Percentiles rank a stretch among this genome's conserved stretches.
These are phyloP conservation scores for Sphagnum magellanicum DNA, from an alignment of 228 moss, liverwort and hornwort species.

Conservation along the genomic window DNA sequence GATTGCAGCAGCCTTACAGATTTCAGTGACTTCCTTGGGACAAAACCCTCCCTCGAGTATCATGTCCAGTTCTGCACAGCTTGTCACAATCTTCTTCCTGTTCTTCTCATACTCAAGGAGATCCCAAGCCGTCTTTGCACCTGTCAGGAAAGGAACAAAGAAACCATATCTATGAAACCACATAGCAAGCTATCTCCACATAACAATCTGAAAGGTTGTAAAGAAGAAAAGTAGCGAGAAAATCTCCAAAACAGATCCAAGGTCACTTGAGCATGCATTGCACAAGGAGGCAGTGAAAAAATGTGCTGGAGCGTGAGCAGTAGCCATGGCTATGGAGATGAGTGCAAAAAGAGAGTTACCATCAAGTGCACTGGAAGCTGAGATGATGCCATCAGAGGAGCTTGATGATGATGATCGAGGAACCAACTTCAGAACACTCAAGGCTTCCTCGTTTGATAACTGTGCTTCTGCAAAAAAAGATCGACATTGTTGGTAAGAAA, in stretches of 20 bases:
- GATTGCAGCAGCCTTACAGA: slow-evolving; percentile 42
- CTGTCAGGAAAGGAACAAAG: slow-evolving; percentile 13
- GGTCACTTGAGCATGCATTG: background rate
- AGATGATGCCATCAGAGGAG: background rate
- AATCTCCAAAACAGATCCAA: background rate
- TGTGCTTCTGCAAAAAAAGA: slow-evolving; percentile 35
- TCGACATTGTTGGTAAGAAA: background rate
- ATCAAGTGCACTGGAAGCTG: slow-evolving; percentile 14
- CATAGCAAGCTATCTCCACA: background rate
- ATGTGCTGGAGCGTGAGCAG: background rate
- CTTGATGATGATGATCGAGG: slow-evolving; percentile 16
- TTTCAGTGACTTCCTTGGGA: slow-evolving; percentile 80
- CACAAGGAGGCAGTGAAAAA: background rate
- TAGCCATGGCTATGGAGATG: background rate
- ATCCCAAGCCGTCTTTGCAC: slow-evolving; percentile 70
- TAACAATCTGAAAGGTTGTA: background rate
- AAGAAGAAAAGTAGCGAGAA: background rate
- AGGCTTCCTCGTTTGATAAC: slow-evolving; percentile 61
- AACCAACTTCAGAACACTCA: slow-evolving; percentile 53
- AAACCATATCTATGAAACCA: background rate
- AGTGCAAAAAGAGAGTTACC: slow-evolving; percentile 11
- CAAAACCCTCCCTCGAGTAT: slow-evolving; percentile 78
- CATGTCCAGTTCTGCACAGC: slow-evolving; percentile 69
- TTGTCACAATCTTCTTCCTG: slow-evolving; percentile 58
- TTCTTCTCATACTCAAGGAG: slow-evolving; percentile 47